Evolutionary conservation across 164 flowering plant genomes (phyloP), one percentile per base, ranked within the genome.

Genomic region (Nymphaea colorata): DNA sequence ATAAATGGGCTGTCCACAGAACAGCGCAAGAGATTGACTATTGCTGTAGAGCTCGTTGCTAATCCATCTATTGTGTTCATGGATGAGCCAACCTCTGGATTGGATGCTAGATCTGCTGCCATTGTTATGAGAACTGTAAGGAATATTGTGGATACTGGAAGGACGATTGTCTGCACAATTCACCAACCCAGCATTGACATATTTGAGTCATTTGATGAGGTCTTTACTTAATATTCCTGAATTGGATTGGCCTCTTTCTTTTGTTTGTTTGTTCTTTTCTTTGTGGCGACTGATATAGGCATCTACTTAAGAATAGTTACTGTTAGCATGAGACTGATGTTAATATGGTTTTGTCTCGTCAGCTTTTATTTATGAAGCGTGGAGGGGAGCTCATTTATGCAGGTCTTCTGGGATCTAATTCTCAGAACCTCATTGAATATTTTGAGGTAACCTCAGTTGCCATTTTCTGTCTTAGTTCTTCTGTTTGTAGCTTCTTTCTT

Each of bases 141-240:
- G 76, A 95, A 95, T 70, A 95, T 95, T 45, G 99, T 88, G 16
- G 87, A 95, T 70, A 95, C 99, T 16, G 99, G 99, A 66, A 80
- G 99, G 62, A 95, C 99, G 68, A 94, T 94, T 67, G 99, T 94
- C 43, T 94, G 99, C 85, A 94, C 99, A 14, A 90, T 91, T 72
- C 99, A 94, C 80, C 99, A 94, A 76, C 98, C 98, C 16, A 94
- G 99, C 87, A 94, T 93, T 42, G 99, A 95, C 82, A 92, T 95
- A 55, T 95, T 95, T 79, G 98, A 95, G 80, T 90, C 99, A 18
- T 95, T 95, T 84, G 99, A 95, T 76, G 99, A 95, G 99, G 99
- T 95, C 57, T 68, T 71, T 67, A 25, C 42, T 63, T 75, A 41
- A 15, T 14, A 66, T 66, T 67, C 7, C 57, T 8, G 12, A 51